These are phyloP conservation scores for Apiospora malaysiana DNA, from an alignment of 2,329 filamentous ascomycete genomes.

Conservation along the genomic window DNA sequence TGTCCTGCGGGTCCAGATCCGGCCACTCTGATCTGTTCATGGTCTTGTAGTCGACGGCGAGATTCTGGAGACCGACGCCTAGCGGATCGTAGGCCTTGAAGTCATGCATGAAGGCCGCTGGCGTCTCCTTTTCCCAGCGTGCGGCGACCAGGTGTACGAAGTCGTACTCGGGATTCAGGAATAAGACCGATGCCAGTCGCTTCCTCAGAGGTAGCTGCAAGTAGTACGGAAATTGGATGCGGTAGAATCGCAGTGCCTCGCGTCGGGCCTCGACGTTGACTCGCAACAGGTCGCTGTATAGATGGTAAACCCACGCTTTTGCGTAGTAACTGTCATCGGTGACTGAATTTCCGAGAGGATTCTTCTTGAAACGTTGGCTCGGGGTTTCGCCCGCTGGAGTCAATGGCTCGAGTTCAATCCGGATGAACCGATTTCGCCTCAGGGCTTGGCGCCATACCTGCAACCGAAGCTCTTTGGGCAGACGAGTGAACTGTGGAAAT, in stretches of 20 bases:
- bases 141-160: slow-evolving; percentile 2
- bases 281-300: slow-evolving; percentile 13
- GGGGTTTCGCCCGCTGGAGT: neutral
- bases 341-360: neutral
- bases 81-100: slow-evolving; percentile 15
- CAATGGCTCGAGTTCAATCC: neutral
- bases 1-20: neutral
- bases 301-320: neutral
- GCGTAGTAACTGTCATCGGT: neutral
- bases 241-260: slow-evolving; percentile 8
- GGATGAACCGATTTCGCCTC: slow-evolving; percentile 3
- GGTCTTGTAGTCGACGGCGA: neutral
- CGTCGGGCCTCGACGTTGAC: neutral
- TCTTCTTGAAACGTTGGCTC: neutral
- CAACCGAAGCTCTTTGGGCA: neutral
- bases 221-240: slow-evolving; percentile 5
- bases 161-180: slow-evolving; percentile 15
- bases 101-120: neutral
- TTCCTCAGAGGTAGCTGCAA: neutral
- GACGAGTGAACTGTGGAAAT: slow-evolving; percentile 1
- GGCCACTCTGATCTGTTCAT: neutral
- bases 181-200: neutral
- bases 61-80: neutral
- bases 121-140: neutral
- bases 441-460: slow-evolving; percentile 10